phyloP scores from a whole-genome alignment of 768 basidiomycete species.

The Tulasnella sp. region DNA sequence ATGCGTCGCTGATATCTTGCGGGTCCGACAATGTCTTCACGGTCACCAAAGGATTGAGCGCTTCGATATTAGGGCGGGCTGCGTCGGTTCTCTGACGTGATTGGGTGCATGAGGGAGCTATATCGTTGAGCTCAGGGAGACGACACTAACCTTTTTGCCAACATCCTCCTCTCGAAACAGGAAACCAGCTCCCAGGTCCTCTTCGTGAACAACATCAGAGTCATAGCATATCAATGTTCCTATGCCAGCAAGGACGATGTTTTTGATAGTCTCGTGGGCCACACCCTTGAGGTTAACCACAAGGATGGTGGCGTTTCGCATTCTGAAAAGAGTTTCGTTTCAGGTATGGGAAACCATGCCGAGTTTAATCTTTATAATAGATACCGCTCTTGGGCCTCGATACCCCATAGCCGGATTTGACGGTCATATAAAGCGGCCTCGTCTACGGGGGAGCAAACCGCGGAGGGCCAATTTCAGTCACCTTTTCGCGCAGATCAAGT shows the following conservation, averaged over 20 bases:
- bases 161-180: constrained; percentile 92
- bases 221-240: constrained; percentile 86
- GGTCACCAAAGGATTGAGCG: constrained; percentile 86
- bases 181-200: constrained; percentile 90
- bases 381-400: constrained; percentile 94
- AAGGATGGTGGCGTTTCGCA: constrained; percentile 89
- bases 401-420: constrained; percentile 96
- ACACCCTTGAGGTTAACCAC: constrained; percentile 74
- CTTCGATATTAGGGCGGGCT: constrained; percentile 78
- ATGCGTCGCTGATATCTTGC: constrained; percentile 49
- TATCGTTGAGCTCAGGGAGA: not conserved
- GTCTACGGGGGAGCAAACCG: constrained; percentile 38
- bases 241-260: constrained; percentile 94
- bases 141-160: constrained; percentile 68
- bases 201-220: constrained; percentile 63
- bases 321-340: constrained; percentile 47
- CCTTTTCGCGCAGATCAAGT: not conserved
- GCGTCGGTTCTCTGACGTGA: constrained; percentile 70
- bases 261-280: constrained; percentile 94
- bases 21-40: constrained; percentile 63
- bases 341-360: too few species aligned
- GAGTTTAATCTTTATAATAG: constrained; percentile 29
- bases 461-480: not conserved
- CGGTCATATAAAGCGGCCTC: constrained; percentile 90
- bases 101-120: not conserved